phyloP scores from a whole-genome alignment of 140 eudicot species.

The Flaveria floridana region DNA sequence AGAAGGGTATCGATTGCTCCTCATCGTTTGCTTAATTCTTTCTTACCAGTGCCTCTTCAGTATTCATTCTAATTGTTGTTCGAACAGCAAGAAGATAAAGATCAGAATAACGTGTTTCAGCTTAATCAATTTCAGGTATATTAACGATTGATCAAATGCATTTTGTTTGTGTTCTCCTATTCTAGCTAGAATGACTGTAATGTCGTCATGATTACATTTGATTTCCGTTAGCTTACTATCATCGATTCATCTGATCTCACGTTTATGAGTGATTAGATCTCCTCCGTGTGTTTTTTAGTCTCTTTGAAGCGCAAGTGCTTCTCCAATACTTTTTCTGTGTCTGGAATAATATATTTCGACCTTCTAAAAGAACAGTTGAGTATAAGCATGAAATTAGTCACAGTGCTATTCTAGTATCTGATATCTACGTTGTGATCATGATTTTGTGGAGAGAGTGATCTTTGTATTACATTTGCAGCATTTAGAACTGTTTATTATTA shows the following conservation, averaged over 20 bases:
- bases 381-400: neutral
- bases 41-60: neutral
- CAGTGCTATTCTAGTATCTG: neutral
- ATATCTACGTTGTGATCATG: neutral
- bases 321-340: neutral
- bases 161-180: no score
- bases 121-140: slow-evolving; percentile 16
- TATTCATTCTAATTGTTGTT: neutral
- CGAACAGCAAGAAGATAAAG: slow-evolving; percentile 15
- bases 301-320: neutral
- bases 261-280: neutral
- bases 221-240: neutral
- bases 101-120: slow-evolving; percentile 18
- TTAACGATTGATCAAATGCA: neutral
- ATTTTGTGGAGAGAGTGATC: neutral
- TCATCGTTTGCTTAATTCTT: neutral
- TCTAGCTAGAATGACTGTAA: neutral
- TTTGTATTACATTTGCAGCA: neutral
- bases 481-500: neutral
- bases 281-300: neutral
- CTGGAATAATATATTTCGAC: neutral
- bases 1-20: neutral
- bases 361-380: neutral
- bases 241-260: neutral
- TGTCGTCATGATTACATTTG: neutral